Evolutionary conservation across 352 stramenopile genomes (phyloP).

Genomic region (Pythium angustatum): DNA sequence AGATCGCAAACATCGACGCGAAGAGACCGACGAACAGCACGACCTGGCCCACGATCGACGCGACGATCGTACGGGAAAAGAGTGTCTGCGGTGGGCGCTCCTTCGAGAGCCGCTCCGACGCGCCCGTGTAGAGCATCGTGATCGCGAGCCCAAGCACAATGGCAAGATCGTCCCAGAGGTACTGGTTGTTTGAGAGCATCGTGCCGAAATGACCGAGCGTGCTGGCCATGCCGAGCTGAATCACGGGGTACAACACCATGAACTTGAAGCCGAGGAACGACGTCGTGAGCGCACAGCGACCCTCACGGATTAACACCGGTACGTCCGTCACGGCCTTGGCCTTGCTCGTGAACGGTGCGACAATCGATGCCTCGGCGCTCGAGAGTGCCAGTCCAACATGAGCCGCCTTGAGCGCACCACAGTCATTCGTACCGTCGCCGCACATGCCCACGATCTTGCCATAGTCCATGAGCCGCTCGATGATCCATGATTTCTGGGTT

Average conservation of each 20-base stretch:
- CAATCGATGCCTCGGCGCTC: slow-evolving; percentile 79
- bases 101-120: slow-evolving; percentile 35
- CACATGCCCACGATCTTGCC: slow-evolving; percentile 51
- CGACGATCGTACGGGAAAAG: slow-evolving; percentile 53
- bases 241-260: slow-evolving; percentile 61
- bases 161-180: slow-evolving; percentile 54
- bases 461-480: slow-evolving; percentile 52
- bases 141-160: slow-evolving; percentile 55
- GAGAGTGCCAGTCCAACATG: slow-evolving; percentile 88
- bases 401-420: slow-evolving; percentile 79
- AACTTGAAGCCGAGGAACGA: slow-evolving; percentile 59
- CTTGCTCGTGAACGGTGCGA: slow-evolving; percentile 88
- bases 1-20: slow-evolving; percentile 35
- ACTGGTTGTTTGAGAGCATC: slow-evolving; percentile 60
- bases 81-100: slow-evolving; percentile 45
- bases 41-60: slow-evolving; percentile 52
- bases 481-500: slow-evolving; percentile 57
- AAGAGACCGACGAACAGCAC: slow-evolving; percentile 52
- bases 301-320: slow-evolving; percentile 77
- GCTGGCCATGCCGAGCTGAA: slow-evolving; percentile 47
- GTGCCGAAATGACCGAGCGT: slow-evolving; percentile 34
- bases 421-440: slow-evolving; percentile 80
- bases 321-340: slow-evolving; percentile 77
- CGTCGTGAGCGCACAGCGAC: slow-evolving; percentile 72
- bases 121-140: slow-evolving; percentile 52